Evolutionary conservation across 106 monocot genomes (phyloP).

Genomic region (Chionographis japonica): DNA sequence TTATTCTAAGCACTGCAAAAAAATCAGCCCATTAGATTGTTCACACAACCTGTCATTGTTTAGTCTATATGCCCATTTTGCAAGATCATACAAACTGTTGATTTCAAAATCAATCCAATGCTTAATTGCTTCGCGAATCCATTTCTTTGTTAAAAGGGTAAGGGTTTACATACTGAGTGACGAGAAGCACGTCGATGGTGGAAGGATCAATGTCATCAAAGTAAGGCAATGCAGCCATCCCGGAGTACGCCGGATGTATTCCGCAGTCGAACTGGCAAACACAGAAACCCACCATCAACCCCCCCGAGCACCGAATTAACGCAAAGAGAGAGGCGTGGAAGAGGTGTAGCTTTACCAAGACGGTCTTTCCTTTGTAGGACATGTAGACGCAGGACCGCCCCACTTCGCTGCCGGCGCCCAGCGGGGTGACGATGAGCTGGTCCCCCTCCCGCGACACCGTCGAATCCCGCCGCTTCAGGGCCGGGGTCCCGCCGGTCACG

Average conservation of each 20-base stretch:
- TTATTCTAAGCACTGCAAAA: too few species aligned
- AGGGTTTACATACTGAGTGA: slow-evolving; percentile 64
- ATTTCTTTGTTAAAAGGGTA: not conserved
- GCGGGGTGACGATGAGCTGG: slow-evolving; percentile 74
- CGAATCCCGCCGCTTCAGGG: slow-evolving; percentile 46
- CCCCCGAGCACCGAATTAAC: too few species aligned
- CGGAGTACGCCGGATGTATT: slow-evolving; percentile 89
- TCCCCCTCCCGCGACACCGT: slow-evolving; percentile 60
- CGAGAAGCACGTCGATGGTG: slow-evolving; percentile 85
- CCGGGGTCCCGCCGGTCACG: slow-evolving; percentile 18
- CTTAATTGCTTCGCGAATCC: too few species aligned
- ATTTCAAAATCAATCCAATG: too few species aligned
- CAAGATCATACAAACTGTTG: too few species aligned
- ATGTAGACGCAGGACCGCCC: slow-evolving; percentile 94
- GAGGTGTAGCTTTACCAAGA: slow-evolving; percentile 34
- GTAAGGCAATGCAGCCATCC: slow-evolving; percentile 91
- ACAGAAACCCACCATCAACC: not conserved
- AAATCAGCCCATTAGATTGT: too few species aligned
- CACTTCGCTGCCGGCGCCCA: slow-evolving; percentile 94
- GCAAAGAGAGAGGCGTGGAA: not conserved
- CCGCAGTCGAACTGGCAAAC: slow-evolving; percentile 82
- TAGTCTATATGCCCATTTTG: too few species aligned
- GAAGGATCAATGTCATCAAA: slow-evolving; percentile 98
- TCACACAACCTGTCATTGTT: too few species aligned
- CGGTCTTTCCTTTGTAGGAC: slow-evolving; percentile 84